Evolutionary conservation across 179 eudicot genomes (phyloP), one percentile per base, ranked within the genome.

Genomic region (Gypsophila paniculata): DNA sequence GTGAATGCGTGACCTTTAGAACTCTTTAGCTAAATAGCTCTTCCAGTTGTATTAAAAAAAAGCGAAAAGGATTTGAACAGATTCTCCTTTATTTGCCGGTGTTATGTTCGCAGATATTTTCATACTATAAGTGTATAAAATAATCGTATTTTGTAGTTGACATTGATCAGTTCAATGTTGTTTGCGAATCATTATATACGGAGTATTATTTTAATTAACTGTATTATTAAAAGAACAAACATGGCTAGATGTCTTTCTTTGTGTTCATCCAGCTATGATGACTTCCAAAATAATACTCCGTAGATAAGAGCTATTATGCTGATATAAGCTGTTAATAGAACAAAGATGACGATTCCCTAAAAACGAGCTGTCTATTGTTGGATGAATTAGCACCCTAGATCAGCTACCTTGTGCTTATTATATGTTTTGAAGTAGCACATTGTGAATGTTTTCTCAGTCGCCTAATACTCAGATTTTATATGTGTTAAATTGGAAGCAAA

Each of bases 181-280:
- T 23, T 65, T 48, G 5, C 46, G n/a, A 11, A 9, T 49, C n/a
- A 13, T 0, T 9, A n/a, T n/a, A n/a, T n/a, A n/a, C 18, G 7
- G 49, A 13, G 25, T 12, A 8, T 4, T 57, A 12, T 67, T 66
- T 46, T 68, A 61, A 23, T 68, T 36, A 32, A 39, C 17, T 58
- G 72, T 46, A 57, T 15, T 32, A 46, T 32, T 4, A 71, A 29
- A 22, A 51, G 19, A 67, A 54, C 29, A 34, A 65, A 73, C 25
- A 36, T 64, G 48, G 54, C 17, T 59, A 36, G n/a, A n/a, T 42
- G 32, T 13, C 51, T 64, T 32, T 8, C 15, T 72, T 46, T 26
- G 8, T 29, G 32, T 6, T 38, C 21, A 57, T 32, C 51, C 38
- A n/a, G 23, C 32, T 52, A 49, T 55, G 32, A 29, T 17, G 54